These are phyloP conservation scores for Auriscalpium orientale DNA, from an alignment of 768 basidiomycete species.

Conservation along the genomic window DNA sequence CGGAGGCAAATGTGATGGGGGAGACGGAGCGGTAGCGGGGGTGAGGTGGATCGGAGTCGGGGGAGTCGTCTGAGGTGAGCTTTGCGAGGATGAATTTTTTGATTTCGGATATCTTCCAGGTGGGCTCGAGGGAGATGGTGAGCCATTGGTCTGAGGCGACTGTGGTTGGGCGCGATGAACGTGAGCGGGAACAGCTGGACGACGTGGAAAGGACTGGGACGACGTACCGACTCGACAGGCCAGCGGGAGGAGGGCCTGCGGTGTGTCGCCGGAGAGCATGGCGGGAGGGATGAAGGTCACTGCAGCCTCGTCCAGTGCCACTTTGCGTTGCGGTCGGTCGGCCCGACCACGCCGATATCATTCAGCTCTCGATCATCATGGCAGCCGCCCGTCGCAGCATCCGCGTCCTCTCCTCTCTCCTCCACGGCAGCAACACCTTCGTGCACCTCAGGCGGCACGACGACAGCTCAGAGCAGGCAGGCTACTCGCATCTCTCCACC, in stretches of 20 bases:
- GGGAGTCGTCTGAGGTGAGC: constrained; percentile 31
- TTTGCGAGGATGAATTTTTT: constrained; percentile 59
- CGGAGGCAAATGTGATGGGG: constrained; percentile 60
- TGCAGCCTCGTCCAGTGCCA: no score
- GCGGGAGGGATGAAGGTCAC: no score
- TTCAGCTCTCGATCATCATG: no score
- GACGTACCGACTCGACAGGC: constrained; percentile 52
- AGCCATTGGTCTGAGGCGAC: constrained; percentile 76
- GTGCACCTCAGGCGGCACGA: no score
- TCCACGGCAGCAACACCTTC: no score
- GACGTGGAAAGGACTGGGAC: not conserved
- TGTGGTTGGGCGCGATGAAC: not conserved
- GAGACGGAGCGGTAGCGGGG: constrained; percentile 43
- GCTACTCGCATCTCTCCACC: no score
- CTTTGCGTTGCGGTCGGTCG: no score
- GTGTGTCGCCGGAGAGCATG: not conserved
- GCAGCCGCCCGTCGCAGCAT: no score
- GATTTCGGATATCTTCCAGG: constrained; percentile 53
- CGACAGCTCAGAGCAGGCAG: no score
- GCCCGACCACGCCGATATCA: no score
- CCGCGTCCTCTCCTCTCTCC: no score
- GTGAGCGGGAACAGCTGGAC: not conserved
- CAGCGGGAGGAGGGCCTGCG: constrained; percentile 26
- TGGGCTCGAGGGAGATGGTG: constrained; percentile 55
- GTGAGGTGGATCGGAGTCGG: constrained; percentile 8